Evolutionary conservation across 2,329 filamentous ascomycete genomes (phyloP), one percentile per base, ranked within the genome.

Genomic region (Aspergillus carbonarius): DNA sequence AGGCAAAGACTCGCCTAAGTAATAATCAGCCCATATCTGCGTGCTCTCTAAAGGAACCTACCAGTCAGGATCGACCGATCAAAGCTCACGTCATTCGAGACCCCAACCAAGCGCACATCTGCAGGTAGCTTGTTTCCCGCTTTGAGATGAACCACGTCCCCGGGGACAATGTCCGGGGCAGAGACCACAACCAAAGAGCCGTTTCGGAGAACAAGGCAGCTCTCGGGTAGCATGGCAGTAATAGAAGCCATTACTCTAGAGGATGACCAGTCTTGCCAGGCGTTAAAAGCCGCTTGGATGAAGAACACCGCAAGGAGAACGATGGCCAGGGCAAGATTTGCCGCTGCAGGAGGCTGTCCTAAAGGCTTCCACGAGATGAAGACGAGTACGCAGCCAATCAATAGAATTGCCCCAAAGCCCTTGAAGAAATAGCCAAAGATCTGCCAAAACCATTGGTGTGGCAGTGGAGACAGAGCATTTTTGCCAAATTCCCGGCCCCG

Each of bases 211-310:
- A 89, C 81, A 25, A 87, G 77, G 66, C 87, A 91, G 59, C 86
- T 81, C 65, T 91, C 89, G 0, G 90, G 90, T n/a, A 93, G 80
- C 89, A 93, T 90, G 17, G 83, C 88, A 49, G 87, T 90, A 70
- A 93, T 93, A 0, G 88, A 91, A 17, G 86, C 84, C 90, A 93
- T 93, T 56, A 92, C 89, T 5, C 87, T 80, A 1, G 85, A 88
- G 0, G 88, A 89, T 2, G 88, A 91, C 84, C 89, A 93, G 70
- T 93, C 90, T 68, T 88, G 85, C 79, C 82, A 89, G 68, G 84
- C 83, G 68, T 87, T 87, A 76, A 92, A 92, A 2, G 79, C 83
- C 61, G 88, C 89, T 66, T 89, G 85, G 40, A 88, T 84, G 62
- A 86, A 74, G 67, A 88, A 93, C 7, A 93, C 89, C 5, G 85